Evolutionary conservation across 2,329 filamentous ascomycete genomes (phyloP).

Genomic region (Diplodia seriata): DNA sequence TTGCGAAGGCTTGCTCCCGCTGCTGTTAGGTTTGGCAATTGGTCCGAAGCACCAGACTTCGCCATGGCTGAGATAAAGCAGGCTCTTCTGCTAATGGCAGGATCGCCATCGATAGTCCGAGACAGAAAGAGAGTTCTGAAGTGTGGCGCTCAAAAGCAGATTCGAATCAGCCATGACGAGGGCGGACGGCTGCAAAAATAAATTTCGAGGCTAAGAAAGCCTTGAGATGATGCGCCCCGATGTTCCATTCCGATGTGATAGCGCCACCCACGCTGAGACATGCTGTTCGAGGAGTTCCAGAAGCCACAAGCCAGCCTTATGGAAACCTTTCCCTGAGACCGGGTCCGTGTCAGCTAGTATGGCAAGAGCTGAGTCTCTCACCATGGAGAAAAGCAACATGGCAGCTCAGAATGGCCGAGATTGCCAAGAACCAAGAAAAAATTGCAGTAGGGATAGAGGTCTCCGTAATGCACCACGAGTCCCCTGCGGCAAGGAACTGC

Average conservation of each 20-base stretch:
- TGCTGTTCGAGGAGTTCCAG: constrained; percentile 18
- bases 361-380: neutral
- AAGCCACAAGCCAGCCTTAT: constrained; percentile 27
- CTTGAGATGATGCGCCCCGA: constrained; percentile 5
- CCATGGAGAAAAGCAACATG: neutral
- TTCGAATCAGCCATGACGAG: constrained; percentile 17
- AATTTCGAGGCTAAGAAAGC: constrained; percentile 13
- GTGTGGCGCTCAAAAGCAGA: constrained; percentile 23
- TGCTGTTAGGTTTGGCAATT: neutral
- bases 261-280: constrained; percentile 21
- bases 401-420: neutral
- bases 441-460: neutral
- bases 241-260: constrained; percentile 8
- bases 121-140: constrained; percentile 5
- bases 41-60: constrained; percentile 1
- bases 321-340: neutral
- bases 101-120: constrained; percentile 23
- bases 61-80: neutral
- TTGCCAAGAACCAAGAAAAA: neutral
- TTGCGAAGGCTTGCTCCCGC: neutral
- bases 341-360: neutral
- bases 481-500: neutral
- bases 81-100: constrained; percentile 13
- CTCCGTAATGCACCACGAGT: constrained; percentile 1
- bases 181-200: constrained; percentile 12